Conservation (phyloP, 2,329 filamentous ascomycete species). For the Onygenales sp. region DNA sequence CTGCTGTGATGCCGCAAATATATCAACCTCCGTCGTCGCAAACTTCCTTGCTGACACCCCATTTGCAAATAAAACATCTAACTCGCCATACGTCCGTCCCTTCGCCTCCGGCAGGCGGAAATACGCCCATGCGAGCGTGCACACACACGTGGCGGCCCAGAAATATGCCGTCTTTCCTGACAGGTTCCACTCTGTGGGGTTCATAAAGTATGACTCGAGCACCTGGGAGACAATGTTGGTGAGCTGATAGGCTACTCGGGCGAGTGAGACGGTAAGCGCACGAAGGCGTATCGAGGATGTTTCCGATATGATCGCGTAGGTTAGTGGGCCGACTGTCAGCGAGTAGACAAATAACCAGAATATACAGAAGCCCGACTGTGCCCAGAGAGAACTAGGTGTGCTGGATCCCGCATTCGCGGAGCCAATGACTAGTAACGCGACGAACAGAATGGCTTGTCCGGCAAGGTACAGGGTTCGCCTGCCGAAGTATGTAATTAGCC, state of each 20-base stretch:
- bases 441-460: conserved; percentile 18
- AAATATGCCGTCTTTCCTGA: conserved; percentile 27
- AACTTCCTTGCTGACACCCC: conserved; percentile 28
- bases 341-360: conserved; percentile 48
- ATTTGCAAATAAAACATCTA: conserved; percentile 34
- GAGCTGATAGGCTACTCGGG: conserved; percentile 43
- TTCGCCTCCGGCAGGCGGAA: conserved; percentile 32
- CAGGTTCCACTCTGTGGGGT: conserved; percentile 21
- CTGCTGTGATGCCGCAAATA: conserved; percentile 1
- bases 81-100: conserved; percentile 31
- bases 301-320: conserved; percentile 46
- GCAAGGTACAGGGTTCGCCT: conserved; percentile 31
- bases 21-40: conserved; percentile 16
- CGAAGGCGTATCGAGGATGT: conserved; percentile 46
- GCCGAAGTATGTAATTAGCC: conserved; percentile 28
- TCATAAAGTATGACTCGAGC: conserved; percentile 24
- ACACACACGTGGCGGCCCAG: conserved; percentile 20
- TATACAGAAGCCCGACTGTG: conserved; percentile 39
- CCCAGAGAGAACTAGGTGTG: conserved; percentile 14
- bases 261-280: conserved; percentile 47
- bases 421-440: conserved; percentile 23
- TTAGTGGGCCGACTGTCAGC: conserved; percentile 45
- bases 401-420: conserved; percentile 9
- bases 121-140: conserved; percentile 20
- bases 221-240: conserved; percentile 39